Conservation (phyloP, 306 rosid species). For the Acacia crassicarpa region DNA sequence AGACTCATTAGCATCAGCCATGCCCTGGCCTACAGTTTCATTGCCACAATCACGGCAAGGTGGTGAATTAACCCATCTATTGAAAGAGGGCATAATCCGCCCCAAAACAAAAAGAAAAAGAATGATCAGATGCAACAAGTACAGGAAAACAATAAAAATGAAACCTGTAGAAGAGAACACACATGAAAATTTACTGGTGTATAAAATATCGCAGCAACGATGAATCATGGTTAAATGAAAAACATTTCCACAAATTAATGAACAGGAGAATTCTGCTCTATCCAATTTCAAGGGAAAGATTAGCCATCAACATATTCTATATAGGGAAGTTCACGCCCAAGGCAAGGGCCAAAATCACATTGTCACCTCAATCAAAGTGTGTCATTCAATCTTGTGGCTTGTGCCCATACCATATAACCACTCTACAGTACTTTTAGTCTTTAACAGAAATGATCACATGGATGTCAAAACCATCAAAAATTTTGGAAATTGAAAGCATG, state of each 20-base stretch:
- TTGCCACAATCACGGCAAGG: constrained; percentile 77
- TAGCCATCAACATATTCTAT: neutral
- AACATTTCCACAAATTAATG: neutral
- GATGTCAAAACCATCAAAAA: neutral
- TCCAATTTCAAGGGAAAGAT: constrained; percentile 5
- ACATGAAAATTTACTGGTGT: neutral
- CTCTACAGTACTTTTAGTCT: neutral
- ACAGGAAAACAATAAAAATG: neutral
- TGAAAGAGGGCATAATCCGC: constrained; percentile 15
- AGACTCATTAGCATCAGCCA: constrained; percentile 55
- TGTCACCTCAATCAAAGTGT: neutral
- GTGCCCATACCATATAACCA: neutral
- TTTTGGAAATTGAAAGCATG: neutral
- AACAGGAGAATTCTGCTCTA: constrained; percentile 14
- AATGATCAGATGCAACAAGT: constrained; percentile 14
- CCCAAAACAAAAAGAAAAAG: neutral
- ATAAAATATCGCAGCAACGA: constrained; percentile 6
- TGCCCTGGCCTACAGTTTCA: constrained; percentile 49
- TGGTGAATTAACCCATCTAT: constrained; percentile 87
- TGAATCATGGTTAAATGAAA: constrained; percentile 13
- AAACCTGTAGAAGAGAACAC: constrained; percentile 5
- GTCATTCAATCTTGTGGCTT: neutral
- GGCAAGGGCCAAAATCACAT: neutral
- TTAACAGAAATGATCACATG: neutral
- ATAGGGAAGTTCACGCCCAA: neutral